Conservation (phyloP, 352 stramenopile genomes). For the Globisporangium camurandrum region DNA sequence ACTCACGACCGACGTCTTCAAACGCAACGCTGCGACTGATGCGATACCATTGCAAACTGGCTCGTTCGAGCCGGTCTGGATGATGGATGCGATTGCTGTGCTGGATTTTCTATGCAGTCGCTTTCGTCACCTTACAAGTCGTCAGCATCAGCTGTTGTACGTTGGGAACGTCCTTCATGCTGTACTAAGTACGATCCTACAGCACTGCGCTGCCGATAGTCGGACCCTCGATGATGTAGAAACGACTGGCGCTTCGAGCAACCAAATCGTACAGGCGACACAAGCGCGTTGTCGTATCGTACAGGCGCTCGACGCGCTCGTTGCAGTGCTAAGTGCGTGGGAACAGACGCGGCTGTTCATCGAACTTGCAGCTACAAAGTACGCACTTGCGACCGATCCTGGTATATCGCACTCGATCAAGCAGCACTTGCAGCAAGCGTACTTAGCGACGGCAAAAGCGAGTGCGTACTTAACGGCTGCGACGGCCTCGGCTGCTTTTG, state of each 20-base stretch:
- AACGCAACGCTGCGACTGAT: slow-evolving; percentile 3
- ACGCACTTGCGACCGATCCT: slow-evolving; percentile 52
- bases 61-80: too few relatives aligned
- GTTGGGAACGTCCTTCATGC: slow-evolving; percentile 59
- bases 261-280: too few relatives aligned
- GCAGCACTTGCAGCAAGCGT: slow-evolving; percentile 44
- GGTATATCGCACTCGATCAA: too few relatives aligned
- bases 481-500: too few relatives aligned
- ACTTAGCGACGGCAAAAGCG: slow-evolving; percentile 34
- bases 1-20: slow-evolving; percentile 14
- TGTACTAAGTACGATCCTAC: slow-evolving; percentile 27
- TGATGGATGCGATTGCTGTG: slow-evolving; percentile 22
- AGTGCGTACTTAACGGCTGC: too few relatives aligned
- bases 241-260: too few relatives aligned
- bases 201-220: too few relatives aligned
- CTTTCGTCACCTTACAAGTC: slow-evolving; percentile 51
- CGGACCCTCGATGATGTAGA: too few relatives aligned
- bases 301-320: slow-evolving; percentile 31
- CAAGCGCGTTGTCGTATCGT: too few relatives aligned
- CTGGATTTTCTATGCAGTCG: slow-evolving; percentile 65
- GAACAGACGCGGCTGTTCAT: slow-evolving; percentile 66
- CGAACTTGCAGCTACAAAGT: slow-evolving; percentile 49
- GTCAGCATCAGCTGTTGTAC: slow-evolving; percentile 72
- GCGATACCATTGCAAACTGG: too few relatives aligned
- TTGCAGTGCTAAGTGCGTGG: slow-evolving; percentile 34